A percentile compares a stretch with the other conserved stretches of the same genome.
phyloP scores from a whole-genome alignment of 2,329 filamentous ascomycete genomes.

The Paraphaeosphaeria sporulosa region DNA sequence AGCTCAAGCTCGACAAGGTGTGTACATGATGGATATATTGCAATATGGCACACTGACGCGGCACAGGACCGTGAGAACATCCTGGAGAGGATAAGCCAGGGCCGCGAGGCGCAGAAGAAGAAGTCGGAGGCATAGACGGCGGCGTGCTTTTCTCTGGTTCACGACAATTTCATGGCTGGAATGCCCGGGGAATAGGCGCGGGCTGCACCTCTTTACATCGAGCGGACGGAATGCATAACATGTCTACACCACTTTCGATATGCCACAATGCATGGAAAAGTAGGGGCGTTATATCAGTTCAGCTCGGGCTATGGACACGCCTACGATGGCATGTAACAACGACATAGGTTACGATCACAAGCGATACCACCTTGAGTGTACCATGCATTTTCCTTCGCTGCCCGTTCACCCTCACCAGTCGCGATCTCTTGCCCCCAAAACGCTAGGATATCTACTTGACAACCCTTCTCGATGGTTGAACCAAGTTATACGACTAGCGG shows the following conservation, averaged over 20 bases:
- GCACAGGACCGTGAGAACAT: conserved; percentile 80
- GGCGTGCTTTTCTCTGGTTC: conserved; percentile 40
- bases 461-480: conserved; percentile 73
- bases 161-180: conserved; percentile 50
- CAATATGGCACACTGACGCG: conserved; percentile 17
- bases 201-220: conserved; percentile 42
- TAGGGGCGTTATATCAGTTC: conserved; percentile 48
- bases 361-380: conserved; percentile 25
- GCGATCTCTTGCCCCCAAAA: conserved; percentile 17
- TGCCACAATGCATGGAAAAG: conserved; percentile 46
- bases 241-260: conserved; percentile 45
- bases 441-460: conserved; percentile 91
- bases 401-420: conserved; percentile 28
- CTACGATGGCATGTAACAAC: conserved; percentile 43
- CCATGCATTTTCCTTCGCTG: conserved; percentile 35
- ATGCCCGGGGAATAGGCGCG: conserved; percentile 42
- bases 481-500: conserved; percentile 94
- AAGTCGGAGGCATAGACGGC: conserved; percentile 63
- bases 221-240: conserved; percentile 51
- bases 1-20: conserved; percentile 94
- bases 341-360: conserved; percentile 34
- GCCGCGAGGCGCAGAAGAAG: conserved; percentile 79
- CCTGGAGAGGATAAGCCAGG: conserved; percentile 82
- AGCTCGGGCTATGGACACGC: conserved; percentile 48
- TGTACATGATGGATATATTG: not conserved